These are phyloP conservation scores for Naganishia onofrii DNA, from an alignment of 768 basidiomycete species.

Conservation along the genomic window DNA sequence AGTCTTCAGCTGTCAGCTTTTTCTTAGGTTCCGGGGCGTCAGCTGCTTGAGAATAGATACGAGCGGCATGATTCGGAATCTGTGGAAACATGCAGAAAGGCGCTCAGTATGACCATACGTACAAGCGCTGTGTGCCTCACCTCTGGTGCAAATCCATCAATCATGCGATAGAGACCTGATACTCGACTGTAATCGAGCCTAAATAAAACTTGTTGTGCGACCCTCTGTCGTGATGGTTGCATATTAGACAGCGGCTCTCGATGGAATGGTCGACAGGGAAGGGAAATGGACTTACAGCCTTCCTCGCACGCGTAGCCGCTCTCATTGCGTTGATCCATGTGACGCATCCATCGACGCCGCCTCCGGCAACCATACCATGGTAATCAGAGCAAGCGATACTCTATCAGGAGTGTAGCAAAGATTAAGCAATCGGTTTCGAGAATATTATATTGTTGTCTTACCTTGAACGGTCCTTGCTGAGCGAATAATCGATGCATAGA, in stretches of 20 bases:
- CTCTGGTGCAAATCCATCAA: conserved; percentile 79
- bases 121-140: conserved; percentile 48
- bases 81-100: conserved; percentile 23
- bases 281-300: conserved; percentile 54
- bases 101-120: background rate
- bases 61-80: conserved; percentile 42
- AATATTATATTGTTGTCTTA: background rate
- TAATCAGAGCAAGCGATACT: conserved; percentile 72
- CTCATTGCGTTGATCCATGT: conserved; percentile 37
- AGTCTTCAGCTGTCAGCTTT: conserved; percentile 35
- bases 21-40: conserved; percentile 39
- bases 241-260: background rate
- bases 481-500: background rate
- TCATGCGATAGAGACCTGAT: conserved; percentile 73
- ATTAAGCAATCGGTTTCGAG: background rate
- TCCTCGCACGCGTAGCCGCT: conserved; percentile 33
- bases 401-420: conserved; percentile 52
- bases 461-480: conserved; percentile 67
- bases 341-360: conserved; percentile 73
- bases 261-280: conserved; percentile 57
- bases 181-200: conserved; percentile 82
- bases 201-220: conserved; percentile 66
- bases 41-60: conserved; percentile 6
- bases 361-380: conserved; percentile 79
- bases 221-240: conserved; percentile 64